These are phyloP conservation scores for Candida tammaniensis DNA, from an alignment of 805 yeast species.

Conservation along the genomic window DNA sequence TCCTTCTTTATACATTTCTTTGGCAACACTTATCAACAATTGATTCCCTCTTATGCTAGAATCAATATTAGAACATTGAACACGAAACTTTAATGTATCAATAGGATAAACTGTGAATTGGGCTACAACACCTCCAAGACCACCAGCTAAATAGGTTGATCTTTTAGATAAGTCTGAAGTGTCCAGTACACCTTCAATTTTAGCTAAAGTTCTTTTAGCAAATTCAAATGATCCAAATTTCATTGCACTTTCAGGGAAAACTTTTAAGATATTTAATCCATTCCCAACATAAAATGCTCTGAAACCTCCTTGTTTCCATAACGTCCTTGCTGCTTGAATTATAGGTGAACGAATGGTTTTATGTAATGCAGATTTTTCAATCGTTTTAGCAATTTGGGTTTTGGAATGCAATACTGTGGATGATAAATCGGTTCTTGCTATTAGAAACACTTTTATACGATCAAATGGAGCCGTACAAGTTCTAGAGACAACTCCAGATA, in stretches of 20 bases:
- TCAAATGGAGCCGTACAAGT: conserved; percentile 98
- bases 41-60: conserved; percentile 58
- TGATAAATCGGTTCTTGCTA: conserved; percentile 82
- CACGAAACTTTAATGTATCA: conserved; percentile 88
- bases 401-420: conserved; percentile 66
- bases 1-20: conserved; percentile 74
- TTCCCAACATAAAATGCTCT: conserved; percentile 91
- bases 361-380: conserved; percentile 17
- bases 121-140: conserved; percentile 91
- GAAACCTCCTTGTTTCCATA: conserved; percentile 87
- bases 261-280: conserved; percentile 89
- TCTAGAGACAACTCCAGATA: conserved; percentile 93
- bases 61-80: conserved; percentile 87
- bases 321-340: conserved; percentile 71
- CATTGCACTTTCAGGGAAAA: conserved; percentile 96
- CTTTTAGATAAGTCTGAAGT: conserved; percentile 65
- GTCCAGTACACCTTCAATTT: conserved; percentile 72
- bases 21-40: conserved; percentile 64
- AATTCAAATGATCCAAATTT: conserved; percentile 95
- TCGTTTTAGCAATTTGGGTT: conserved; percentile 36
- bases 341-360: conserved; percentile 66
- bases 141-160: conserved; percentile 91
- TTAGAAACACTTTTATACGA: conserved; percentile 87
- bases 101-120: conserved; percentile 94
- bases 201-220: conserved; percentile 70